Evolutionary conservation across 2,329 filamentous ascomycete genomes (phyloP), one percentile per base, ranked within the genome.

Genomic region (Aspergillus spinulosporus): DNA sequence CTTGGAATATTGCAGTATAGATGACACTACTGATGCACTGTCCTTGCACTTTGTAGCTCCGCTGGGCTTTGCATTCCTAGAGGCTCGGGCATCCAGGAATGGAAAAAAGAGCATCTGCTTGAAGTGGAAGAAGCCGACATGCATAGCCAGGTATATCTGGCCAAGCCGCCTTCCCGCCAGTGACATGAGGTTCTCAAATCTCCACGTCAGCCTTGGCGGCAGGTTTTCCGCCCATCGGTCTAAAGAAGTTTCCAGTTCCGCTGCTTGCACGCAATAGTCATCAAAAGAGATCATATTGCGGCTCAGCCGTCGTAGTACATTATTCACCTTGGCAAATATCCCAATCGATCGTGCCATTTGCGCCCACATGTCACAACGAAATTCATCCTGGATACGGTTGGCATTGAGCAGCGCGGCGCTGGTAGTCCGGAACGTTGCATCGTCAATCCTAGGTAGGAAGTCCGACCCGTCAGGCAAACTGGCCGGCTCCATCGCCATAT

Each of bases 81-180:
- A 36, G 9, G 51, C 49, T n/a, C 45, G 54, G 3, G 60, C 53
- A 21, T 62, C 53, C 2, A 66, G 52, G 12, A 64, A 65, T 2
- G 63, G 64, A 28, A 65, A 66, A 26, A 63, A 59, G 3, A 66
- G 58, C 57, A 66, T 64, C 37, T 66, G 63, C 4, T 56, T 57
- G 31, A 66, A 64, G 37, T 65, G 64, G 21, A 63, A 57, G 46
- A 57, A 62, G 1, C 59, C 62, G 42, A 66, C 63, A 49, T 66
- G 64, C 64, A 66, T 66, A 5, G 62, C 53, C 6, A 66, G 43
- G 26, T 64, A 66, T 0, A 61, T 65, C 42, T 60, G 54, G 2
- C 64, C 62, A 39, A 66, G 59, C 1, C 56, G 31, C 42, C 59
- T 54, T 14, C 49, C 57, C 1, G 56, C 58, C 7, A 61, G 52